Evolutionary conservation across 2,329 filamentous ascomycete species (phyloP).

Genomic region (Aspergillus sp.): DNA sequence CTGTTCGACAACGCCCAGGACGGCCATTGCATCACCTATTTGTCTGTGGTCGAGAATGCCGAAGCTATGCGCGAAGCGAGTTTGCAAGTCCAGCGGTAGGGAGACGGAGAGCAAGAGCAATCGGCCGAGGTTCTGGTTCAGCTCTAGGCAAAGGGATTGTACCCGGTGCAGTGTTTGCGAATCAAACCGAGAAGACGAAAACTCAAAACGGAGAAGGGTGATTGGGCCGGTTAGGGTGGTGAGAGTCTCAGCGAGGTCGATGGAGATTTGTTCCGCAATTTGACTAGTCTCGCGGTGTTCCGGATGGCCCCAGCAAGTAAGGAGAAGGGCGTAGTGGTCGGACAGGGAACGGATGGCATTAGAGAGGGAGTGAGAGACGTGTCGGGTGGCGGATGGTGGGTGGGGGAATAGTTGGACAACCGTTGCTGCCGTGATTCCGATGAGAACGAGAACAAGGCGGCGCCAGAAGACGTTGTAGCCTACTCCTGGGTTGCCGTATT

Average conservation of each 20-base stretch:
- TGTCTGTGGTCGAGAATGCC: slow-evolving; percentile 39
- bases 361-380: slow-evolving; percentile 42
- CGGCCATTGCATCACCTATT: slow-evolving; percentile 48
- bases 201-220: slow-evolving; percentile 30
- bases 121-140: slow-evolving; percentile 28
- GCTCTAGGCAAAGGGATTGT: slow-evolving; percentile 24
- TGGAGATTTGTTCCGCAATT: slow-evolving; percentile 24
- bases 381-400: slow-evolving; percentile 42
- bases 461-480: slow-evolving; percentile 47
- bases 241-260: slow-evolving; percentile 28
- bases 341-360: slow-evolving; percentile 38
- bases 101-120: slow-evolving; percentile 29
- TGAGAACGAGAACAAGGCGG: slow-evolving; percentile 37
- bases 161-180: slow-evolving; percentile 25
- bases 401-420: slow-evolving; percentile 44
- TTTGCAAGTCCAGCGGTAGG: slow-evolving; percentile 35
- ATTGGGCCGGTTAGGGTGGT: slow-evolving; percentile 28
- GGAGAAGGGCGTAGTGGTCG: slow-evolving; percentile 45
- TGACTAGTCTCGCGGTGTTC: slow-evolving; percentile 13
- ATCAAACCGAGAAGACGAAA: slow-evolving; percentile 35
- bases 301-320: slow-evolving; percentile 39
- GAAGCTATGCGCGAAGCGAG: slow-evolving; percentile 30
- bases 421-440: slow-evolving; percentile 39
- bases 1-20: slow-evolving; percentile 43
- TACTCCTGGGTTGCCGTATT: slow-evolving; percentile 42